phyloP scores from a whole-genome alignment of 1,284 basidiomycete genomes.

The Entoloma clypeatum region DNA sequence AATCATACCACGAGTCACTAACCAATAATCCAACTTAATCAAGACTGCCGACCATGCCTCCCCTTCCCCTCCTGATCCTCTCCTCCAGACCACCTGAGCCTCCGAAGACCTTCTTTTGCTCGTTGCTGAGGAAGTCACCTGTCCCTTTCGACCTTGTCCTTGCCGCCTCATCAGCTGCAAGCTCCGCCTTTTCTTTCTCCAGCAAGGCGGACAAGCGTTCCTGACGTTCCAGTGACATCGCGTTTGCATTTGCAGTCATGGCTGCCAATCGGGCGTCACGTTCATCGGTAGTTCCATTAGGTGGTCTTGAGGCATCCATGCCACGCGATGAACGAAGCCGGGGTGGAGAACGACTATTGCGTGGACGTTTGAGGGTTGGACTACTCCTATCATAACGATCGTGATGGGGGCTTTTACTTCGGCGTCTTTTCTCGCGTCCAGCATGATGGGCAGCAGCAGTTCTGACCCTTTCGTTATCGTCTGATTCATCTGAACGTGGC shows the following conservation, averaged over 20 bases:
- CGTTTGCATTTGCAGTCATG: conserved; percentile 73
- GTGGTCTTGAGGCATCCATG: conserved; percentile 18
- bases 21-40: conserved; percentile 32
- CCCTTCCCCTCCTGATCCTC: conserved; percentile 62
- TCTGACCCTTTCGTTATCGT: conserved; percentile 32
- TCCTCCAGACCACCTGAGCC: conserved; percentile 74
- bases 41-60: conserved; percentile 56
- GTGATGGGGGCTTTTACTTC: conserved; percentile 40
- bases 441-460: conserved; percentile 21
- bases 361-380: conserved; percentile 30
- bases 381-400: conserved; percentile 17
- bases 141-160: conserved; percentile 66
- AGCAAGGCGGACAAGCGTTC: conserved; percentile 59
- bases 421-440: conserved; percentile 41
- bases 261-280: conserved; percentile 82
- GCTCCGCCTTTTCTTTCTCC: conserved; percentile 69
- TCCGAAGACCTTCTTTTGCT: conserved; percentile 77
- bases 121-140: conserved; percentile 67
- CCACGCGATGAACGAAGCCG: conserved; percentile 1
- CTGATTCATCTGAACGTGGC: conserved; percentile 46
- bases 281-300: conserved; percentile 39
- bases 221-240: conserved; percentile 64
- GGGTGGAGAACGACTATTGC: conserved; percentile 16
- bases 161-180: conserved; percentile 59
- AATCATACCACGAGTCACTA: conserved; percentile 2